phyloP scores from a whole-genome alignment of 495 filamentous ascomycete species.

The Tuber indicum region DNA sequence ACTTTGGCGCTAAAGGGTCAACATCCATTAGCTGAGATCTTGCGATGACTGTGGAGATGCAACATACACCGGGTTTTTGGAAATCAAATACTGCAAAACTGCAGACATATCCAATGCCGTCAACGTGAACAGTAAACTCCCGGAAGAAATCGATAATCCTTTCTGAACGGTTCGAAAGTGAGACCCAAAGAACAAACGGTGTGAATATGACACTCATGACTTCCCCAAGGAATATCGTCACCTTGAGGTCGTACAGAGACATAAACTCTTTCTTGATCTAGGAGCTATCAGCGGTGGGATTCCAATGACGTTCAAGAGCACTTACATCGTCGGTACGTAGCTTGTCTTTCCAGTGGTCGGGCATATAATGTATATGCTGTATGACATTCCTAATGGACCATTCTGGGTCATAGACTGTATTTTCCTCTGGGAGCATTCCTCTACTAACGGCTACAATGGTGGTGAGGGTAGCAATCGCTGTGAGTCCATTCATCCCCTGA shows the following conservation, averaged over 20 bases:
- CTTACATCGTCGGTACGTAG: constrained; percentile 82
- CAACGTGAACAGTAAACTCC: constrained; percentile 94
- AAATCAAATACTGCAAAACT: constrained; percentile 98
- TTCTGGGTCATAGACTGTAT: constrained; percentile 85
- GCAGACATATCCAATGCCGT: constrained; percentile 91
- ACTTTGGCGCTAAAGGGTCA: constrained; percentile 20
- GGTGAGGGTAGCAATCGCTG: constrained; percentile 46
- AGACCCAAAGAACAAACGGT: constrained; percentile 80
- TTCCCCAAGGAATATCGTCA: constrained; percentile 87
- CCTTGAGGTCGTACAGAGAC: constrained; percentile 75
- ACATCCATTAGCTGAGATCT: background rate
- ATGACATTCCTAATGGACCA: constrained; percentile 80
- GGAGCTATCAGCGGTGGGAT: constrained; percentile 4
- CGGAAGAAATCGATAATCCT: constrained; percentile 95
- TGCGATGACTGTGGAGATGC: background rate
- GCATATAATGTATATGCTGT: constrained; percentile 83
- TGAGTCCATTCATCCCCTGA: constrained; percentile 70
- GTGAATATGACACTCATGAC: constrained; percentile 86
- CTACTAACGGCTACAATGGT: constrained; percentile 73
- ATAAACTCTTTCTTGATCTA: constrained; percentile 71
- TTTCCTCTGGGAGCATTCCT: constrained; percentile 76
- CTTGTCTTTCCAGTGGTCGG: constrained; percentile 76
- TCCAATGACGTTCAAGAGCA: background rate
- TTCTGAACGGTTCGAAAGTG: constrained; percentile 81
- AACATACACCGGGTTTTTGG: constrained; percentile 56